Conservation (phyloP, 306 rosid genomes). For the Gastrolobium villosum region DNA sequence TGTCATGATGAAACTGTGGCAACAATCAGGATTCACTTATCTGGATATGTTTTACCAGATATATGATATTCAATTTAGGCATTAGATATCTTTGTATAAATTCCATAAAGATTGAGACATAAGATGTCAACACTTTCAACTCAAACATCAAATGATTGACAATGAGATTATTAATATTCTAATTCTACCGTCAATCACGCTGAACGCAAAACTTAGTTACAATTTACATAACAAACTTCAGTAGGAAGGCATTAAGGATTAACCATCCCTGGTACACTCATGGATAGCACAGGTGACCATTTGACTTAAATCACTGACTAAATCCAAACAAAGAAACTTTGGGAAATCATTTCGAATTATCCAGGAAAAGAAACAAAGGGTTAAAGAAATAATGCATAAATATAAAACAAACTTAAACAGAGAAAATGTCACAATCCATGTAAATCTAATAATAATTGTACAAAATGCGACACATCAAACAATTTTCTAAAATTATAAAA, state of each 20-base stretch:
- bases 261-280: not conserved
- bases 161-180: conserved; percentile 12
- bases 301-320: not conserved
- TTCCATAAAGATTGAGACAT: conserved; percentile 2
- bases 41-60: not conserved
- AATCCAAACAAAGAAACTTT: not conserved
- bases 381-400: not conserved
- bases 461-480: conserved; percentile 12
- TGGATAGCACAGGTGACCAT: conserved; percentile 4
- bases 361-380: not conserved
- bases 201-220: conserved; percentile 2
- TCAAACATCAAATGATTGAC: not conserved
- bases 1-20: not conserved
- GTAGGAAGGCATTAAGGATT: not conserved
- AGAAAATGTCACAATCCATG: not conserved
- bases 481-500: not conserved
- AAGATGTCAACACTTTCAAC: conserved; percentile 17
- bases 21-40: conserved; percentile 16
- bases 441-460: not conserved
- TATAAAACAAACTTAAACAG: not conserved
- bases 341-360: conserved; percentile 13
- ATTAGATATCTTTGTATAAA: not conserved
- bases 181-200: not conserved
- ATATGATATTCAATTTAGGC: conserved; percentile 11
- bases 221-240: conserved; percentile 13